Conservation (phyloP, 1,284 basidiomycete species). For the Bothia castanella region DNA sequence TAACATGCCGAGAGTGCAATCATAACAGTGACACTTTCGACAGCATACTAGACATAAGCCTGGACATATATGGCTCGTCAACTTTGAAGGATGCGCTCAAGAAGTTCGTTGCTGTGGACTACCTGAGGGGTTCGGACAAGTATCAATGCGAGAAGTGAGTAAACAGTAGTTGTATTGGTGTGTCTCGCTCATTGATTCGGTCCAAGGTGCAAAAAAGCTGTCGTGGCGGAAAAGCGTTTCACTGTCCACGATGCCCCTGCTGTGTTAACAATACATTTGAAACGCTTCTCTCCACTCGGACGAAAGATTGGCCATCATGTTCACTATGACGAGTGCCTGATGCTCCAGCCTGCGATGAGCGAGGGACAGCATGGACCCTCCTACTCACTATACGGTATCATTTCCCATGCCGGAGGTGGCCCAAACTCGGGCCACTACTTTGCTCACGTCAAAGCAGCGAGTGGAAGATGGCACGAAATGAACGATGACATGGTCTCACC, state of each 20-base stretch:
- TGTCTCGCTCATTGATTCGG: constrained; percentile 5
- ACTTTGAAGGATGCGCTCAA: constrained; percentile 74
- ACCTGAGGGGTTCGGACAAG: constrained; percentile 87
- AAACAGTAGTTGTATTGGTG: background rate
- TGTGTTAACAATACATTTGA: constrained; percentile 95
- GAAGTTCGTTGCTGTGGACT: constrained; percentile 81
- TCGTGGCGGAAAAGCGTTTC: constrained; percentile 85
- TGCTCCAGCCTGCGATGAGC: constrained; percentile 82
- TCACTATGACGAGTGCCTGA: constrained; percentile 76
- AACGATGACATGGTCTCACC: constrained; percentile 82
- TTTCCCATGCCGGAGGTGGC: constrained; percentile 89
- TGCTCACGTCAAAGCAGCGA: constrained; percentile 74
- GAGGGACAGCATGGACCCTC: constrained; percentile 67
- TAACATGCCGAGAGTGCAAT: constrained; percentile 81
- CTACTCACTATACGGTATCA: constrained; percentile 91
- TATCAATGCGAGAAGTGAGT: constrained; percentile 97
- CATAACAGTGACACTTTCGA: constrained; percentile 97
- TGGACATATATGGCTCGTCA: constrained; percentile 73
- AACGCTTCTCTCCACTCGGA: constrained; percentile 90
- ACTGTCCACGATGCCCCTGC: constrained; percentile 84
- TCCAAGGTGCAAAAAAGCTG: constrained; percentile 80
- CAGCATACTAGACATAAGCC: constrained; percentile 87
- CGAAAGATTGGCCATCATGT: constrained; percentile 80
- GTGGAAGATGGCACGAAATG: constrained; percentile 85
- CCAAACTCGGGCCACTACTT: constrained; percentile 97